These are phyloP conservation scores for Eremomyces bilateralis DNA, from an alignment of 495 filamentous ascomycete genomes.

Conservation along the genomic window DNA sequence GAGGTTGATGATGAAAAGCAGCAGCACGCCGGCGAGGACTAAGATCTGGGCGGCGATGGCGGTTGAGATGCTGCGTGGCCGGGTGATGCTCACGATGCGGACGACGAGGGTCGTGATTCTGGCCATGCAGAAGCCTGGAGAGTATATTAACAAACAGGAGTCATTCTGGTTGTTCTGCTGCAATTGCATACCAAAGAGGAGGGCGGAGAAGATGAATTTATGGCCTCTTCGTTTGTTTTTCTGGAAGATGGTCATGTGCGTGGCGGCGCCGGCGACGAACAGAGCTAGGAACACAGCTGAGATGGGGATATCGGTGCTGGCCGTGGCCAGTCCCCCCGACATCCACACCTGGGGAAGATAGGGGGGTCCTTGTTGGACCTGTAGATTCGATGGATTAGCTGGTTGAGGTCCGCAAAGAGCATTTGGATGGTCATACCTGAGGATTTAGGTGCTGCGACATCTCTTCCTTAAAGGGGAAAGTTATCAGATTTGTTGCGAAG, in stretches of 20 bases:
- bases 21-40: background rate
- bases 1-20: conserved; percentile 1
- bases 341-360: background rate
- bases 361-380: background rate
- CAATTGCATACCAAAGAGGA: no score
- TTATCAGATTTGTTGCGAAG: no score
- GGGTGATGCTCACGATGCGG: background rate
- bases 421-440: no score
- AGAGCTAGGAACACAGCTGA: background rate
- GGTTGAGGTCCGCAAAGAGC: no score
- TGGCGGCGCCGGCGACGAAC: background rate
- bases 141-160: no score
- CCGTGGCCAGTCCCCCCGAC: background rate
- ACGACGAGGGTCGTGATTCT: background rate
- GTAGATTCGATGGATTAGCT: no score
- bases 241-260: background rate
- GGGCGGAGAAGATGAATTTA: background rate
- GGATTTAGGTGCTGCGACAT: no score
- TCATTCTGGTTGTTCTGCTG: no score
- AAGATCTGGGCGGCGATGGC: conserved; percentile 2
- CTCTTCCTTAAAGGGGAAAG: no score
- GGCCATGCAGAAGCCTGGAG: conserved; percentile 3
- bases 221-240: background rate
- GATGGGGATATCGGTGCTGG: background rate
- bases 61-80: background rate